Percentiles rank a stretch among this genome's conserved stretches.
phyloP scores from a whole-genome alignment of 2,329 filamentous ascomycete species.

The Dactylellina cionopaga region DNA sequence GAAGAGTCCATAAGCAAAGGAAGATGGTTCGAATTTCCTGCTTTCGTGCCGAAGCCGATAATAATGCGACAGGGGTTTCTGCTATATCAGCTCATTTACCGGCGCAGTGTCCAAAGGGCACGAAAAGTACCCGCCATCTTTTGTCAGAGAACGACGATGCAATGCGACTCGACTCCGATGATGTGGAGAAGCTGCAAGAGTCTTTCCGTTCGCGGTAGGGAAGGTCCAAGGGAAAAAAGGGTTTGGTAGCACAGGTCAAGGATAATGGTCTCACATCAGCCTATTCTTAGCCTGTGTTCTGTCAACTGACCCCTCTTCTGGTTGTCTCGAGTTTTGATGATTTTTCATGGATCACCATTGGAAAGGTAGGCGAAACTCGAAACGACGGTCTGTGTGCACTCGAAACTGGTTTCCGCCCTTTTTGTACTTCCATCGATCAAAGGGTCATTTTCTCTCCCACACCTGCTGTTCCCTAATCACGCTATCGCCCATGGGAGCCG shows the following conservation, averaged over 20 bases:
- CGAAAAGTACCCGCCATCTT: too few species aligned
- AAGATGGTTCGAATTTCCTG: conserved; percentile 1
- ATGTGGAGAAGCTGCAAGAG: conserved; percentile 23
- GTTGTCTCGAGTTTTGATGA: conserved; percentile 1
- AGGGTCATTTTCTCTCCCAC: conserved; percentile 13
- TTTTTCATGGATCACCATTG: conserved; percentile 7
- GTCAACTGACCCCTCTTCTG: conserved; percentile 42
- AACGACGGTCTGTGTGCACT: background rate
- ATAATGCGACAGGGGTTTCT: conserved; percentile 30
- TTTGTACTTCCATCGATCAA: conserved; percentile 16
- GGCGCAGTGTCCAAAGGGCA: conserved; percentile 26
- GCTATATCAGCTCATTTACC: conserved; percentile 48
- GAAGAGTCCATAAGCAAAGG: conserved; percentile 2
- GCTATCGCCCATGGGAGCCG: conserved; percentile 51
- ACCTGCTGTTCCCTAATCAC: conserved; percentile 37
- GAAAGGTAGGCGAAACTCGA: conserved; percentile 37
- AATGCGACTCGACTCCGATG: conserved; percentile 20
- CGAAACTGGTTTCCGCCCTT: conserved; percentile 36
- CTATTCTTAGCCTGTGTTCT: conserved; percentile 43
- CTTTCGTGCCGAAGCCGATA: conserved; percentile 9
- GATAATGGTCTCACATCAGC: conserved; percentile 45
- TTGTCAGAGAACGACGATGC: conserved; percentile 13
- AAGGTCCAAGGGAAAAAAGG: background rate
- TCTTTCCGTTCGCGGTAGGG: conserved; percentile 28
- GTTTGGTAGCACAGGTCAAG: conserved; percentile 36